Evolutionary conservation across 495 filamentous ascomycete genomes (phyloP).

Genomic region (Talaromyces nanjingensis): DNA sequence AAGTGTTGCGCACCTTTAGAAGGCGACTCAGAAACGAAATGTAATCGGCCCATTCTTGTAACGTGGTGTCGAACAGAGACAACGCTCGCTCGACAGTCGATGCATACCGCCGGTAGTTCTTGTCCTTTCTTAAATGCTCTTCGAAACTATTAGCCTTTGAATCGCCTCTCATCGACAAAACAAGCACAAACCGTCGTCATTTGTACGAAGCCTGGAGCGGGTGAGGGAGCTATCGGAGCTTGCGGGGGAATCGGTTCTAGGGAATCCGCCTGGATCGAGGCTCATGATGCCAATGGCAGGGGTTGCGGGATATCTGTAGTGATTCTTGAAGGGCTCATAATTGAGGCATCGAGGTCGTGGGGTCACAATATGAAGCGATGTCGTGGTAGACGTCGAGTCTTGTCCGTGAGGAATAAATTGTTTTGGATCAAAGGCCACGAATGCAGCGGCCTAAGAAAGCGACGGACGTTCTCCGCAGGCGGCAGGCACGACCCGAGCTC

Average conservation of each 20-base stretch:
- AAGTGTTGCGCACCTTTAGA: constrained; percentile 59
- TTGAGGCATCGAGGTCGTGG: neutral
- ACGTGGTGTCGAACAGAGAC: constrained; percentile 80
- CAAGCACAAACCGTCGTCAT: constrained; percentile 42
- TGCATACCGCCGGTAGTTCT: constrained; percentile 85
- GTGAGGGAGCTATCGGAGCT: constrained; percentile 72
- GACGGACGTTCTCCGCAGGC: no score
- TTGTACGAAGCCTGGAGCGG: constrained; percentile 45
- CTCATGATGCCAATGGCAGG: constrained; percentile 49
- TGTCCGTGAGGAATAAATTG: neutral
- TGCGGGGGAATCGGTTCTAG: constrained; percentile 65
- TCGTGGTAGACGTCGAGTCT: neutral
- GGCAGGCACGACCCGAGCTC: no score
- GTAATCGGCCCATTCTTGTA: constrained; percentile 99
- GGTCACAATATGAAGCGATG: neutral
- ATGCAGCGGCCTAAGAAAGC: neutral
- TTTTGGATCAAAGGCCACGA: neutral
- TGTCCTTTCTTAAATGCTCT: constrained; percentile 77
- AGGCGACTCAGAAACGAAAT: constrained; percentile 92
- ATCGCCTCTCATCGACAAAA: neutral
- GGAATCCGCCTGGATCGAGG: constrained; percentile 59
- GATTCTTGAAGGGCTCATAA: neutral
- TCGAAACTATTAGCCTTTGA: constrained; percentile 10
- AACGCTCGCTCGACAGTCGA: constrained; percentile 81
- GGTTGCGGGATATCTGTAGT: neutral